A percentile compares a stretch with the other conserved stretches of the same genome.
These are phyloP conservation scores for Dipodascus geniculatus DNA, from an alignment of 805 yeast species.

Conservation along the genomic window DNA sequence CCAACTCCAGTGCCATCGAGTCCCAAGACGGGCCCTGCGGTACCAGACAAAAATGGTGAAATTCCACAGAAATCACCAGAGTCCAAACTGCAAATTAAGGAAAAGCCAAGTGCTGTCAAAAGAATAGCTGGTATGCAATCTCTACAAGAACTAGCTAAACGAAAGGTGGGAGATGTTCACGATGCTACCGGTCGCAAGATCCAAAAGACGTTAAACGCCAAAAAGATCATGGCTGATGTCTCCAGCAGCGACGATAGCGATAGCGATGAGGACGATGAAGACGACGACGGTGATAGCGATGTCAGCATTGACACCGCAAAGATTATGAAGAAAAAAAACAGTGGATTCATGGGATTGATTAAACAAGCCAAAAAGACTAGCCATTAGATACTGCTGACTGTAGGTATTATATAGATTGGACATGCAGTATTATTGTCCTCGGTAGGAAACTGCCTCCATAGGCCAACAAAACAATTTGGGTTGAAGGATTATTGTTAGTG, in stretches of 20 bases:
- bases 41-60: neutral
- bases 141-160: neutral
- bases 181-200: neutral
- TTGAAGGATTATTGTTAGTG: neutral
- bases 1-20: neutral
- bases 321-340: neutral
- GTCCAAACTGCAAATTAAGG: neutral
- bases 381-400: no score
- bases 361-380: neutral
- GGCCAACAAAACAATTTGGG: neutral
- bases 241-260: neutral
- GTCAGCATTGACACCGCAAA: neutral
- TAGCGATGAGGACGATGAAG: neutral
- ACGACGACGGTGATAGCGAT: neutral
- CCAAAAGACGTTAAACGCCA: neutral
- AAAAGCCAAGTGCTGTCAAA: neutral
- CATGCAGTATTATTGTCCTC: neutral
- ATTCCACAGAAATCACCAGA: neutral
- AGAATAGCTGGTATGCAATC: conserved; percentile 1
- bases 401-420: no score
- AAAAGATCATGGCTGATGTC: neutral
- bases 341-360: conserved; percentile 1
- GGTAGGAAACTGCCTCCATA: neutral
- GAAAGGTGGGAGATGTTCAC: neutral
- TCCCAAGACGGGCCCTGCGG: neutral